Evolutionary conservation across 2,329 filamentous ascomycete species (phyloP).

Genomic region (Trichoderma harzianum): DNA sequence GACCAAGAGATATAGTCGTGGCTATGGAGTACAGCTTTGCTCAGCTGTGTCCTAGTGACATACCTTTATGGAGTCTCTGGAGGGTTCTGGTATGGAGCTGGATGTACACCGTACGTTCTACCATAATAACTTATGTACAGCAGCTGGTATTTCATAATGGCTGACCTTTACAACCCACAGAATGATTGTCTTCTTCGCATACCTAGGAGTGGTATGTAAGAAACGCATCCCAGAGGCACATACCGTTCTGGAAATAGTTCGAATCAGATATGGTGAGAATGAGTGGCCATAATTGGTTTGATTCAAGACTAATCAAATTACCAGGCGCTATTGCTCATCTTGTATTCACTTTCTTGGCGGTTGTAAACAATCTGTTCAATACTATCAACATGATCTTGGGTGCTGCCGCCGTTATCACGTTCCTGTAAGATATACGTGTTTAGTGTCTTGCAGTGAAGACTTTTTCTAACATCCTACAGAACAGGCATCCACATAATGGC

Average conservation of each 20-base stretch:
- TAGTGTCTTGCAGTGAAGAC: too few species aligned
- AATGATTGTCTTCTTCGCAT: conserved; percentile 9
- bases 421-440: not conserved
- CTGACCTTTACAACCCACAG: not conserved
- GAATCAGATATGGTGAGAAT: conserved; percentile 1
- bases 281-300: not conserved
- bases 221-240: conserved; percentile 9
- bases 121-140: not conserved
- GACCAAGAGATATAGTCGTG: not conserved
- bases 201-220: conserved; percentile 4
- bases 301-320: not conserved
- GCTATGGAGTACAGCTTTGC: conserved; percentile 7
- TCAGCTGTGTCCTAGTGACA: not conserved
- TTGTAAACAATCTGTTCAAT: conserved; percentile 8
- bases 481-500: conserved; percentile 9
- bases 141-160: not conserved
- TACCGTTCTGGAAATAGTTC: conserved; percentile 4
- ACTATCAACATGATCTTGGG: conserved; percentile 12
- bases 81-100: conserved; percentile 8
- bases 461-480: not conserved
- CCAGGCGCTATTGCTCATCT: not conserved
- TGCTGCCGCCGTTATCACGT: conserved; percentile 1
- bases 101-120: not conserved
- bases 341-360: conserved; percentile 1
- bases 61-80: conserved; percentile 4